Evolutionary conservation across 306 rosid genomes (phyloP).

Genomic region (Lathyrus sativus): DNA sequence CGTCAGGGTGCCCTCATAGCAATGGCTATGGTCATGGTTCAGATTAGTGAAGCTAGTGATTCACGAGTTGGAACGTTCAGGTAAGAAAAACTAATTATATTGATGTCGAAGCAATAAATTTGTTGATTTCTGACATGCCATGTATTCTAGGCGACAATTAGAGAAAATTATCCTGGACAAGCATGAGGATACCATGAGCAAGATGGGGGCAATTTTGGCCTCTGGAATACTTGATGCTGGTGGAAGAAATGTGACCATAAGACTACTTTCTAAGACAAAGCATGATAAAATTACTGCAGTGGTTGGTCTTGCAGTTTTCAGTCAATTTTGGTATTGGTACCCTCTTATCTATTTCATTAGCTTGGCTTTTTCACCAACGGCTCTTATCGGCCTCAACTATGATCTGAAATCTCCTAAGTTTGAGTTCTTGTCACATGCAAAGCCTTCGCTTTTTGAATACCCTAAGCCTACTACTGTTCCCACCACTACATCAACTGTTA

Average conservation of each 20-base stretch:
- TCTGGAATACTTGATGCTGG: constrained; percentile 99
- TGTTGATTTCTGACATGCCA: constrained; percentile 20
- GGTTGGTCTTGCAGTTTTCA: constrained; percentile 98
- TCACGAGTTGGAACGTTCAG: constrained; percentile 95
- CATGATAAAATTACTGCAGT: constrained; percentile 96
- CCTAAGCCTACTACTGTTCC: constrained; percentile 89
- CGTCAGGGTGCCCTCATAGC: constrained; percentile 99
- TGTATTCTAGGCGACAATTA: constrained; percentile 73
- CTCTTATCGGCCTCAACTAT: constrained; percentile 82
- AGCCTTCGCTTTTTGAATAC: constrained; percentile 91
- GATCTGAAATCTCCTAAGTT: constrained; percentile 91
- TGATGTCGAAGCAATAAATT: background rate
- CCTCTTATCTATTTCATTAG: constrained; percentile 94
- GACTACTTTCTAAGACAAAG: constrained; percentile 88
- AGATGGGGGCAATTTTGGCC: constrained; percentile 99
- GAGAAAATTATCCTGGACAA: constrained; percentile 96
- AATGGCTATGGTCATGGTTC: constrained; percentile 99
- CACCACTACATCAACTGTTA: constrained; percentile 76
- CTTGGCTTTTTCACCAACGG: constrained; percentile 90
- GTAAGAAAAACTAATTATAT: constrained; percentile 43
- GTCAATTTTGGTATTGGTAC: constrained; percentile 99
- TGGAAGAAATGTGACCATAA: constrained; percentile 95
- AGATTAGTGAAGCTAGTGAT: constrained; percentile 94
- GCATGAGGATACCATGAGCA: constrained; percentile 99
- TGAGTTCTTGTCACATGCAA: constrained; percentile 90